Conservation (phyloP, 306 rosid genomes). For the Datisca glomerata region DNA sequence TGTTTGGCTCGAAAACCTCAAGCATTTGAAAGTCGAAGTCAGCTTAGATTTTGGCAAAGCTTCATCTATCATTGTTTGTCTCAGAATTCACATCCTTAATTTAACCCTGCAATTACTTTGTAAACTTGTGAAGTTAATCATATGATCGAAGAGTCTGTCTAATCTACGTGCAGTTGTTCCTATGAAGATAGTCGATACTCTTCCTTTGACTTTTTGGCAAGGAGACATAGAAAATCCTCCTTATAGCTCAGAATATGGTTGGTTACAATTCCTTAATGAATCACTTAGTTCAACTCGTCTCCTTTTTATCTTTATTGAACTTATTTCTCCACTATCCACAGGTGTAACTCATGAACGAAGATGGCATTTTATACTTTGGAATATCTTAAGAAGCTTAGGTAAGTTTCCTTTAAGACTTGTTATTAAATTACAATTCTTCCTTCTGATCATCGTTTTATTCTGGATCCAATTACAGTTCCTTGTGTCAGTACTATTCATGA, state of each 20-base stretch:
- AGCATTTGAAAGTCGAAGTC: slow-evolving; percentile 4
- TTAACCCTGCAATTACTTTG: background rate
- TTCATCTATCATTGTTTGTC: background rate
- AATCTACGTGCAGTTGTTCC: background rate
- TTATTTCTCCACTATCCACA: no score
- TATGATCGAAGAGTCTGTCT: background rate
- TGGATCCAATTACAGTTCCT: background rate
- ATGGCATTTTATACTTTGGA: background rate
- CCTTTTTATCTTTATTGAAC: background rate
- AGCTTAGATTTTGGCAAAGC: background rate
- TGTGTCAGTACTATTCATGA: background rate
- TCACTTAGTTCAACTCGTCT: background rate
- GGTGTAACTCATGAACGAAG: no score
- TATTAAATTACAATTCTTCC: no score
- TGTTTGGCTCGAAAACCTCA: slow-evolving; percentile 2
- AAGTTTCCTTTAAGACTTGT: no score
- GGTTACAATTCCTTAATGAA: background rate
- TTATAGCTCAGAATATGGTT: background rate
- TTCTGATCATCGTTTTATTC: background rate
- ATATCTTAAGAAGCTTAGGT: background rate
- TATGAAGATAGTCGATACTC: background rate
- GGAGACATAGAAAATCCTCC: slow-evolving; percentile 5
- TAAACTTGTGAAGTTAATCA: background rate
- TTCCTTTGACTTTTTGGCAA: background rate
- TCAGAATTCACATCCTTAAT: no score